These are phyloP conservation scores for Microsporum audouinii DNA, from an alignment of 2,329 filamentous ascomycete genomes.

Conservation along the genomic window DNA sequence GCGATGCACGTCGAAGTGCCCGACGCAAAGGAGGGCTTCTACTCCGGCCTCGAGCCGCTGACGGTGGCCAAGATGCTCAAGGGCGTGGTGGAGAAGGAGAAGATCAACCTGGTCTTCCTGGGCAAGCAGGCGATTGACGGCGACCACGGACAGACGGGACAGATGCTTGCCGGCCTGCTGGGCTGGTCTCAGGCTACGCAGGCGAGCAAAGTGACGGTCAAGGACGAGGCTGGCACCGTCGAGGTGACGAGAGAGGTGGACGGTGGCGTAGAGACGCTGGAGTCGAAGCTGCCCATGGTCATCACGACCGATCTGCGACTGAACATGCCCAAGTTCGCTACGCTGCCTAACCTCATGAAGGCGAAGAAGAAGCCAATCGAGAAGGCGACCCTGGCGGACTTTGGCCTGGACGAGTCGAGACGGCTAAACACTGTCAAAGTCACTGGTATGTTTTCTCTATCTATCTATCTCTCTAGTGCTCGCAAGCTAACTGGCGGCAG, in stretches of 20 bases:
- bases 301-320: conserved; percentile 90
- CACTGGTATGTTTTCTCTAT: conserved; percentile 43
- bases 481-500: conserved; percentile 33
- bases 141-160: conserved; percentile 87
- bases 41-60: conserved; percentile 63
- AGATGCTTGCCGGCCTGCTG: conserved; percentile 89
- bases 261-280: conserved; percentile 83
- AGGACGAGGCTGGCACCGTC: conserved; percentile 54
- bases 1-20: conserved; percentile 74
- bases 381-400: conserved; percentile 78
- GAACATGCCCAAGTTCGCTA: conserved; percentile 92
- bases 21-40: conserved; percentile 47
- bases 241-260: conserved; percentile 87
- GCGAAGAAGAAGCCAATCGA: conserved; percentile 99
- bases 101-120: conserved; percentile 81
- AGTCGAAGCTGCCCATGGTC: conserved; percentile 75
- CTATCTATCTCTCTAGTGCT: neutral
- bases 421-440: conserved; percentile 87
- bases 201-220: conserved; percentile 70
- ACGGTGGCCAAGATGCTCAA: conserved; percentile 83
- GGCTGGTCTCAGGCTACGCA: conserved; percentile 93
- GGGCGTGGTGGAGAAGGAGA: conserved; percentile 68
- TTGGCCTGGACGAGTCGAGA: conserved; percentile 61
- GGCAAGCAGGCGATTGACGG: conserved; percentile 99
- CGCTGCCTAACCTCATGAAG: conserved; percentile 98